Conservation (phyloP, 2,329 filamentous ascomycete genomes). For the Neopestalotiopsis clavispora region DNA sequence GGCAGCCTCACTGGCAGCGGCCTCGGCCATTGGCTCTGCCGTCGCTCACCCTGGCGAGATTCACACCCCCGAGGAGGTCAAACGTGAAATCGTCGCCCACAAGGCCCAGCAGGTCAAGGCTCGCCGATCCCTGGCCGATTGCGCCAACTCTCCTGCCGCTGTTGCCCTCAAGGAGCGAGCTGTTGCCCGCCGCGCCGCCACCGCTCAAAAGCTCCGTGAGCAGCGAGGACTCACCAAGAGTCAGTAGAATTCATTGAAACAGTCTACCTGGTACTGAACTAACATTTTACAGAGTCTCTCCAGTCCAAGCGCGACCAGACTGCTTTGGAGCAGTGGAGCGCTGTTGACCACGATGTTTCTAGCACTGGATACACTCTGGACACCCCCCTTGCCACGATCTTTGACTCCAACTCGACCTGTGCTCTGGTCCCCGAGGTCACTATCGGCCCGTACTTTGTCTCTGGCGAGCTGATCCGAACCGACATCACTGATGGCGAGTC, state of each 20-base stretch:
- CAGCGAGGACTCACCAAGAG: conserved; percentile 36
- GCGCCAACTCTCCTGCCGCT: conserved; percentile 38
- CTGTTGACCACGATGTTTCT: conserved; percentile 29
- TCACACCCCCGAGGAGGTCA: conserved; percentile 33
- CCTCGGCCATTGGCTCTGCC: conserved; percentile 26
- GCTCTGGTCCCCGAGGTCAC: conserved; percentile 35
- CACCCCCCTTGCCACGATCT: conserved; percentile 39
- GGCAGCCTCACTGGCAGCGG: conserved; percentile 30
- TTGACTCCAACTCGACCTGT: conserved; percentile 33
- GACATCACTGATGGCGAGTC: conserved; percentile 42
- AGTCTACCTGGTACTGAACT: neutral
- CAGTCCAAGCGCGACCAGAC: conserved; percentile 32
- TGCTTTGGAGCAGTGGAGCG: conserved; percentile 32
- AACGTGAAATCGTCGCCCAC: conserved; percentile 38
- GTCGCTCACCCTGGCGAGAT: conserved; percentile 46
- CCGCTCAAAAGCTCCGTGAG: conserved; percentile 40
- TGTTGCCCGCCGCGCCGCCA: conserved; percentile 40
- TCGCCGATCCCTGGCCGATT: conserved; percentile 42
- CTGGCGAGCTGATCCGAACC: conserved; percentile 40
- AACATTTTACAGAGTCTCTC: conserved; percentile 25
- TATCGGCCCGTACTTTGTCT: conserved; percentile 39
- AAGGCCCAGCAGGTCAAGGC: conserved; percentile 37
- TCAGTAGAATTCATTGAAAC: conserved; percentile 19
- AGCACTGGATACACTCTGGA: conserved; percentile 39
- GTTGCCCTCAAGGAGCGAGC: conserved; percentile 43